Evolutionary conservation across 257 asterid genomes (phyloP).

Genomic region (Scutellaria baicalensis): DNA sequence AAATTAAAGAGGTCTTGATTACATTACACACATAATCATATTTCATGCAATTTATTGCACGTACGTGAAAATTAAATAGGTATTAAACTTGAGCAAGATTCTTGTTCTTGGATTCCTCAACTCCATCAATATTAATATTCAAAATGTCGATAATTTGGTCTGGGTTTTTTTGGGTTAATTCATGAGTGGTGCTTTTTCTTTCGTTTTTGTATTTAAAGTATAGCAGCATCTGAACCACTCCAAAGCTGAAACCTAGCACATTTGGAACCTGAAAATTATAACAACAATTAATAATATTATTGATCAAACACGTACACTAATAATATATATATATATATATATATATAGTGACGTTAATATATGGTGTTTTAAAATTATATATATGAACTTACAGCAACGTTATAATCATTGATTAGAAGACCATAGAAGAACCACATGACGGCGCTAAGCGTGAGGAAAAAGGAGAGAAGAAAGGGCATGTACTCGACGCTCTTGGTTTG

Average conservation of each 20-base stretch:
- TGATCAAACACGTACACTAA: too few species aligned
- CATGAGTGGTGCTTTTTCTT: background rate
- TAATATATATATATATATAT: too few species aligned
- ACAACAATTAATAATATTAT: too few species aligned
- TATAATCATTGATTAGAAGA: constrained; percentile 33
- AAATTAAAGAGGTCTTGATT: too few species aligned
- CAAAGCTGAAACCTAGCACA: constrained; percentile 58
- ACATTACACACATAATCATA: too few species aligned
- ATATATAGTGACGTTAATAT: too few species aligned
- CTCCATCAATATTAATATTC: constrained; percentile 15
- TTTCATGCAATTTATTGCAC: too few species aligned
- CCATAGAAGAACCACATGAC: constrained; percentile 74
- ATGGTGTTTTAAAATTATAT: too few species aligned
- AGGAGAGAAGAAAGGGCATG: constrained; percentile 74
- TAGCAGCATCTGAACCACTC: constrained; percentile 47
- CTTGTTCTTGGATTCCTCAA: constrained; percentile 5
- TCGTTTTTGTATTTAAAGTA: constrained; percentile 39
- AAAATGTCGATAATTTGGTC: constrained; percentile 34
- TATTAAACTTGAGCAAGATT: constrained; percentile 15
- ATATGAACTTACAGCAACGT: constrained; percentile 52
- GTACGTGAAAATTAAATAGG: background rate
- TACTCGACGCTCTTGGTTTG: constrained; percentile 57
- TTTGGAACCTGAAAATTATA: constrained; percentile 75
- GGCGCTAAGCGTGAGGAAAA: constrained; percentile 61
- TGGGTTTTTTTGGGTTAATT: background rate